Evolutionary conservation across 1,284 basidiomycete species (phyloP), one percentile per base, ranked within the genome.

Genomic region (Ceratobasidium theobromae): DNA sequence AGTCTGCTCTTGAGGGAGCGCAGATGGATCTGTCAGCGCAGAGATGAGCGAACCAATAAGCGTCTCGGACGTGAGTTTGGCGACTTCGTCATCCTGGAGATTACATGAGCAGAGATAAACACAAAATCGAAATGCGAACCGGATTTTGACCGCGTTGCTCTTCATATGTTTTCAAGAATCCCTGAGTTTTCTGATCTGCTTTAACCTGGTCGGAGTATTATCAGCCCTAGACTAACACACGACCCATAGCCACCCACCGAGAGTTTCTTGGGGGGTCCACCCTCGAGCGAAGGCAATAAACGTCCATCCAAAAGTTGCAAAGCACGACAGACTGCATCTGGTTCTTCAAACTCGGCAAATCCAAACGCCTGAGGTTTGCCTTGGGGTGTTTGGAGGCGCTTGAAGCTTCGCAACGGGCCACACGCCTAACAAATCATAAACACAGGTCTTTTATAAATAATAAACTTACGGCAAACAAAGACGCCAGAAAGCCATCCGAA

Each of bases 351-450:
- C 74, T 93, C 89, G 40, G 93, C 94, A 75, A 98, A 98, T 2
- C 93, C 95, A 73, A 98, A 98, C 1, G 93, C 93, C 78, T 95
- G 93, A 2, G 93, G 93, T 75, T 95, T 94, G 70, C 93, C 93
- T 11, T 87, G 88, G 5, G 92, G 90, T 0, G 91, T 93, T 48
- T 91, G 90, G 12, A 95, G 86, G 8, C 94, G 86, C 73, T 96
- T 98, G 77, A 97, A 90, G 3, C 89, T 91, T 67, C 86, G 86
- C 58, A 97, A 80, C 1, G 86, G 84, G 23, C 95, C 95, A 74
- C 95, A 98, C 25, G 94, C 86, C 92, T 94, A 67, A 18, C 28
- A 35, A 49, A 14, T 33, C 16, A 58, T 45, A 9, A 65, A 33
- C 27, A 4, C 33, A 48, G 65, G 52, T 57, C 11, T 27, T 18